Conservation (phyloP, 1,284 basidiomycete species). For the Cystobasidium slooffiae region DNA sequence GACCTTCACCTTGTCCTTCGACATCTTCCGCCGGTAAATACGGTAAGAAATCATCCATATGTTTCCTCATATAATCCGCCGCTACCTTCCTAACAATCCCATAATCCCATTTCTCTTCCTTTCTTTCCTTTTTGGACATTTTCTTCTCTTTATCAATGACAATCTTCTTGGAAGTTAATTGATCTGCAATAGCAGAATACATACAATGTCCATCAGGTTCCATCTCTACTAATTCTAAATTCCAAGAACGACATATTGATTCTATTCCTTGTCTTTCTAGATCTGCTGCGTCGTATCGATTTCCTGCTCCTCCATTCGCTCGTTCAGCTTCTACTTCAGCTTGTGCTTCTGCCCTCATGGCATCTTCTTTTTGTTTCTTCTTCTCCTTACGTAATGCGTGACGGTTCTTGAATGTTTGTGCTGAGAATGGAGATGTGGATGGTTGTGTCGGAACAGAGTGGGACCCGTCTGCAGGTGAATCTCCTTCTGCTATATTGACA, state of each 20-base stretch:
- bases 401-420: constrained; percentile 28
- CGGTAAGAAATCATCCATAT: constrained; percentile 90
- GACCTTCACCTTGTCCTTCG: constrained; percentile 73
- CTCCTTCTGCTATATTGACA: neutral
- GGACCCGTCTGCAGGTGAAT: neutral
- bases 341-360: constrained; percentile 44
- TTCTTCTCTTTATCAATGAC: neutral
- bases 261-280: constrained; percentile 47
- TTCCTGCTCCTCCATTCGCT: constrained; percentile 39
- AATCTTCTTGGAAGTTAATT: constrained; percentile 32
- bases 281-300: constrained; percentile 49
- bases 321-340: constrained; percentile 45
- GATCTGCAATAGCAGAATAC: constrained; percentile 52
- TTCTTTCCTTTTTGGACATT: neutral
- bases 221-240: constrained; percentile 49
- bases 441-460: neutral
- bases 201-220: constrained; percentile 53
- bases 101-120: constrained; percentile 49
- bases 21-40: constrained; percentile 83
- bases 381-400: constrained; percentile 39
- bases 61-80: constrained; percentile 77
- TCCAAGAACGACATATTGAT: constrained; percentile 43
- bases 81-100: constrained; percentile 67
- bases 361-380: constrained; percentile 45
- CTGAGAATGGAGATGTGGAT: constrained; percentile 4